Evolutionary conservation across 495 filamentous ascomycete species (phyloP).

Genomic region (Annulohypoxylon bovei): DNA sequence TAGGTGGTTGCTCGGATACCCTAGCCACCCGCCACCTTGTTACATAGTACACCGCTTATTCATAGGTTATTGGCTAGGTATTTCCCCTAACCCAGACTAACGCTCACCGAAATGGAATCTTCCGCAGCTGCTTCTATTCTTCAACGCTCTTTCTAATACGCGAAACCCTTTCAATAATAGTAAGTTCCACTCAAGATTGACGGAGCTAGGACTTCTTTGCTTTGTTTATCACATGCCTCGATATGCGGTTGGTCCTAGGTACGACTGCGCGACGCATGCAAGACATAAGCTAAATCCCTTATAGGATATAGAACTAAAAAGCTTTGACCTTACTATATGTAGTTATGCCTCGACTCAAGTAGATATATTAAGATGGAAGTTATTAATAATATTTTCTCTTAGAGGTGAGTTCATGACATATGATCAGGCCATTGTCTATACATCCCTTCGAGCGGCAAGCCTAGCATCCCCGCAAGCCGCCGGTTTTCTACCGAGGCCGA

Average conservation of each 20-base stretch:
- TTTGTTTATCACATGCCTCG: constrained; percentile 9
- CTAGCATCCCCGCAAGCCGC: constrained; percentile 15
- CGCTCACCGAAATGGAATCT: constrained; percentile 2
- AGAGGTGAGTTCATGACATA: background rate
- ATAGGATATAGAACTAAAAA: background rate
- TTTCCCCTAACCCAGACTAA: constrained; percentile 9
- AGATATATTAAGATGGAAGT: background rate
- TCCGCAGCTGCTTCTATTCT: background rate
- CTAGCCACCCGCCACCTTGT: background rate
- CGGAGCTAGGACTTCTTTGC: background rate
- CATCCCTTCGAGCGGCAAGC: constrained; percentile 16
- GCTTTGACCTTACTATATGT: background rate
- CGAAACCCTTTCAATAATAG: background rate
- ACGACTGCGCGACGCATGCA: background rate
- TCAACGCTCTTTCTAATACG: background rate
- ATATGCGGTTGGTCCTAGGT: background rate
- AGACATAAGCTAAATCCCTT: background rate
- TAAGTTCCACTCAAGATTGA: background rate
- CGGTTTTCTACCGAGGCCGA: constrained; percentile 29
- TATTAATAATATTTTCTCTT: background rate
- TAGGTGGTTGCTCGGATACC: background rate
- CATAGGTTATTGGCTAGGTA: background rate
- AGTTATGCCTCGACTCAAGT: constrained; percentile 3
- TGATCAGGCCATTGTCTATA: constrained; percentile 11
- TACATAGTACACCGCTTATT: constrained; percentile 14